Conservation (phyloP, 495 filamentous ascomycete genomes). For the Penicillium mononematosum region DNA sequence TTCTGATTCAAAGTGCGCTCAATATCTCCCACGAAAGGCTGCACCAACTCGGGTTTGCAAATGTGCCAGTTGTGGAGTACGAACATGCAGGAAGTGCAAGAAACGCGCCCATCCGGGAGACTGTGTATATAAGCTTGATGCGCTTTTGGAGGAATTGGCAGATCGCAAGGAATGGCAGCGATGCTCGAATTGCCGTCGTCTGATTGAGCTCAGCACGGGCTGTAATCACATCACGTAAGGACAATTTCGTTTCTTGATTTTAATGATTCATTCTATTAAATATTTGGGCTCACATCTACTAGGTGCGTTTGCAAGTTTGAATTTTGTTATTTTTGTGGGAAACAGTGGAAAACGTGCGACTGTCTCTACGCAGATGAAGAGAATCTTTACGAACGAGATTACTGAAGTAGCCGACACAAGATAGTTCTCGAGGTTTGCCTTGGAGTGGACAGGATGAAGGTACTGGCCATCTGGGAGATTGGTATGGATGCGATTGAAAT, state of each 20-base stretch:
- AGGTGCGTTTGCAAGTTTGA: conserved; percentile 2
- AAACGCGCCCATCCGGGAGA: conserved; percentile 4
- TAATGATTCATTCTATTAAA: neutral
- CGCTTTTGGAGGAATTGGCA: neutral
- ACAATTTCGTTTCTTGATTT: neutral
- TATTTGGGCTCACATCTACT: neutral
- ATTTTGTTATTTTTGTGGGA: conserved; percentile 6
- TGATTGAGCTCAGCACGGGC: conserved; percentile 3
- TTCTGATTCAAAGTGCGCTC: conserved; percentile 25
- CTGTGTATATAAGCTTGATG: conserved; percentile 4
- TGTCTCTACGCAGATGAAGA: neutral
- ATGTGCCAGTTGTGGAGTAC: conserved; percentile 2
- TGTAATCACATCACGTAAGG: conserved; percentile 7
- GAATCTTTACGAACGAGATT: neutral
- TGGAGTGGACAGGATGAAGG: neutral
- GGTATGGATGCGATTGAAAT: neutral
- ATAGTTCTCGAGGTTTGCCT: neutral
- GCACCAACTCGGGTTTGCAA: neutral
- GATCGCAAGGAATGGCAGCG: conserved; percentile 26
- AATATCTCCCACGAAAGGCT: conserved; percentile 20
- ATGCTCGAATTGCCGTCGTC: conserved; percentile 15
- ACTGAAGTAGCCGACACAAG: neutral
- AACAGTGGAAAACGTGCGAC: neutral
- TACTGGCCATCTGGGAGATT: neutral
- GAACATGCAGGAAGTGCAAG: conserved; percentile 8